Conservation (phyloP, 305 asterid genomes). For the Fraxinus dipetala region DNA sequence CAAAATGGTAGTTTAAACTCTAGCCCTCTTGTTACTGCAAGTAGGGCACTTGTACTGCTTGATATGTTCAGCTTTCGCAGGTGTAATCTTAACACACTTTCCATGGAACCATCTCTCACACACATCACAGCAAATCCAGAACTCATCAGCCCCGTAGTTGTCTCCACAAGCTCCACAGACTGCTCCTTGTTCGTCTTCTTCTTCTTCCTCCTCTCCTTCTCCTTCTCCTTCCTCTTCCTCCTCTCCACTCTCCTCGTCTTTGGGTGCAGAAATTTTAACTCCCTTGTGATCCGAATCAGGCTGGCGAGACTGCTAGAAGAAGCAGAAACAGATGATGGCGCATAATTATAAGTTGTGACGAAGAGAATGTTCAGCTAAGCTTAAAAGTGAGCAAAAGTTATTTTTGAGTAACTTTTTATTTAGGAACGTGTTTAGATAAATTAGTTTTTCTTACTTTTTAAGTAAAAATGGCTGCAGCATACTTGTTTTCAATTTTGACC, state of each 20-base stretch:
- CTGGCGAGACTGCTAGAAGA: slow-evolving; percentile 45
- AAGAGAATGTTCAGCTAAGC: not conserved
- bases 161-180: slow-evolving; percentile 59
- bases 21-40: slow-evolving; percentile 40
- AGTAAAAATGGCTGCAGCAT: not conserved
- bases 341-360: not conserved
- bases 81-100: slow-evolving; percentile 57
- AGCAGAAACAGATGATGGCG: slow-evolving; percentile 4
- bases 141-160: slow-evolving; percentile 40
- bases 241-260: slow-evolving; percentile 48
- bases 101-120: slow-evolving; percentile 69
- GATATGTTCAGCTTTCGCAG: slow-evolving; percentile 59
- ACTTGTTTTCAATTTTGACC: not conserved
- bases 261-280: slow-evolving; percentile 40
- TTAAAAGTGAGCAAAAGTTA: not conserved
- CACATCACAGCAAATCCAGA: slow-evolving; percentile 60
- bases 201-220: not conserved
- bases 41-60: slow-evolving; percentile 60
- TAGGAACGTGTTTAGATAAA: not conserved
- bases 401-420: not conserved
- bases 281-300: slow-evolving; percentile 43
- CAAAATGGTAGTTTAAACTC: slow-evolving; percentile 23
- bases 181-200: slow-evolving; percentile 47
- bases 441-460: not conserved
- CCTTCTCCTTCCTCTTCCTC: slow-evolving; percentile 33